Conservation (phyloP, 2,329 filamentous ascomycete species). For the Trichophyton benhamiae region DNA sequence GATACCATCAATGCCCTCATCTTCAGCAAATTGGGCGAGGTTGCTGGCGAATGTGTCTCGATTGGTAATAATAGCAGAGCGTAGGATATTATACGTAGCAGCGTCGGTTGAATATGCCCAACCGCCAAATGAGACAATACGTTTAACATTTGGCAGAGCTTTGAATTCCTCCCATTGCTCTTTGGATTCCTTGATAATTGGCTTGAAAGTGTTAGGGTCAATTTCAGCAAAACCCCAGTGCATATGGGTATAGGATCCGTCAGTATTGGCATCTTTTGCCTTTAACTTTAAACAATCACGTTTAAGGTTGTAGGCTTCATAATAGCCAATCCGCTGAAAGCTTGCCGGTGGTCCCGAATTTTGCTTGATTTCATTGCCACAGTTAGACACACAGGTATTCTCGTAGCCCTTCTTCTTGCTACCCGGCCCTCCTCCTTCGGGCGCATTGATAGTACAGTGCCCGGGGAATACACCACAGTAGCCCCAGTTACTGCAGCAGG, state of each 20-base stretch:
- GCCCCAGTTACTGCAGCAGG: constrained; percentile 34
- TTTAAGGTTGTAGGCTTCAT: constrained; percentile 24
- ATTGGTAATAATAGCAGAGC: constrained; percentile 30
- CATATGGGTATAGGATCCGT: constrained; percentile 15
- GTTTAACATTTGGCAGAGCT: background rate
- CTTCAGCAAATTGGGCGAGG: constrained; percentile 29
- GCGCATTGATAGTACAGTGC: constrained; percentile 27
- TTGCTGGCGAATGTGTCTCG: constrained; percentile 28
- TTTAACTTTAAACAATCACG: constrained; percentile 15
- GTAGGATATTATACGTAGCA: constrained; percentile 28
- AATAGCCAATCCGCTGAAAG: constrained; percentile 21
- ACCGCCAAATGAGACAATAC: constrained; percentile 26
- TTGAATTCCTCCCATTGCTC: background rate
- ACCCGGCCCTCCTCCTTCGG: background rate
- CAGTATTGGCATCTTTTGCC: constrained; percentile 9
- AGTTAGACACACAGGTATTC: constrained; percentile 27
- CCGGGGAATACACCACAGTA: constrained; percentile 35
- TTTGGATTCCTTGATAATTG: background rate
- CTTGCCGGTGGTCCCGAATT: constrained; percentile 15
- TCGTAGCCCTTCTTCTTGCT: constrained; percentile 12
- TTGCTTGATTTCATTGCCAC: constrained; percentile 6
- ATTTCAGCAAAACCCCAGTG: constrained; percentile 26
- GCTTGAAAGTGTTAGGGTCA: background rate
- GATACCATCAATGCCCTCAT: constrained; percentile 31
- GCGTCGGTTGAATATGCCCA: constrained; percentile 25